A percentile compares a stretch with the other conserved stretches of the same genome.
Conservation (phyloP, 176 grass and related monocot genomes). For the Oropetium thomaeum region DNA sequence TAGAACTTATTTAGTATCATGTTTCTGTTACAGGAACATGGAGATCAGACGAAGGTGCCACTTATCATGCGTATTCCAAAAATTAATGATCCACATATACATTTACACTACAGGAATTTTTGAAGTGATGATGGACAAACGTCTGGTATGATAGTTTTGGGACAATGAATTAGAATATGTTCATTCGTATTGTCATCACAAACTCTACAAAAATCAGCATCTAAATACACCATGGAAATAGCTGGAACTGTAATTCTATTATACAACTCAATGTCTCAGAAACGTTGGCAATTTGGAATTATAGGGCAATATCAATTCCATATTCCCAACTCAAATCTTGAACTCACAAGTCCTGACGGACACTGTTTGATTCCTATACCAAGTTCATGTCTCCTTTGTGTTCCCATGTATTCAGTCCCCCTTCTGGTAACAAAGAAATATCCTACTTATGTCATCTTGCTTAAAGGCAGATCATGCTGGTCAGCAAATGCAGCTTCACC, state of each 20-base stretch:
- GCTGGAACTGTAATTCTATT: slow-evolving; percentile 9
- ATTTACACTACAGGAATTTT: not conserved
- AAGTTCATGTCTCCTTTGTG: not conserved
- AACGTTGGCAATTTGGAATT: not conserved
- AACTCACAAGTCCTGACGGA: not conserved
- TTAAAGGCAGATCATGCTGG: not conserved
- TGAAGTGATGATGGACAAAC: not conserved
- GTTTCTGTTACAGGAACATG: too few species aligned
- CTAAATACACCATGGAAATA: slow-evolving; percentile 3
- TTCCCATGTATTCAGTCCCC: not conserved
- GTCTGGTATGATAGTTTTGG: not conserved
- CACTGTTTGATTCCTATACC: not conserved
- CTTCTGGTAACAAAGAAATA: not conserved
- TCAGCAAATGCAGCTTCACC: slow-evolving; percentile 16
- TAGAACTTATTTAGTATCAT: too few species aligned
- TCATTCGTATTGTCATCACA: slow-evolving; percentile 7
- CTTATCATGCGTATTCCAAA: not conserved
- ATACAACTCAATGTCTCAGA: slow-evolving; percentile 7
- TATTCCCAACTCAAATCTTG: not conserved
- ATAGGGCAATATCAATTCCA: slow-evolving; percentile 6
- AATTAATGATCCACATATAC: not conserved
- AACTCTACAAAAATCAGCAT: slow-evolving; percentile 29
- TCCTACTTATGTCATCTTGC: not conserved
- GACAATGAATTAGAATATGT: slow-evolving; percentile 10
- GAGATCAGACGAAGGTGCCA: too few species aligned